These are phyloP conservation scores for Actinomortierella ambigua DNA, from an alignment of 371 early-diverging fungal species.

Conservation along the genomic window DNA sequence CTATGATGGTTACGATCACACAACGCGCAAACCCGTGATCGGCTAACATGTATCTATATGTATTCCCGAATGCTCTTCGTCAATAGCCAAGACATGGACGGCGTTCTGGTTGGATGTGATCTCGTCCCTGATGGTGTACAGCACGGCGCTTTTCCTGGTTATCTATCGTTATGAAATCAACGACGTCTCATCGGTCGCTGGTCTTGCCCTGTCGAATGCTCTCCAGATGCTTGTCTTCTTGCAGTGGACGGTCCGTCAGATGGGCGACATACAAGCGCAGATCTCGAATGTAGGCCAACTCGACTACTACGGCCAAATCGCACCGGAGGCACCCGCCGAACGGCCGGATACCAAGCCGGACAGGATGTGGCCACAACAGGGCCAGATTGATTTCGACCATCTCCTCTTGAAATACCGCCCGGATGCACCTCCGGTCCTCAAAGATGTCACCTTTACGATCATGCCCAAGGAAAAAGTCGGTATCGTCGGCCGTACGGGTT, in stretches of 20 bases:
- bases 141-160: constrained; percentile 61
- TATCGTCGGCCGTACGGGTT: constrained; percentile 74
- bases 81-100: constrained; percentile 50
- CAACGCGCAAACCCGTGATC: too few relatives aligned
- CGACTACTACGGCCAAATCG: constrained; percentile 56
- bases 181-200: constrained; percentile 49
- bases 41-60: too few relatives aligned
- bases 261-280: constrained; percentile 60
- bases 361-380: constrained; percentile 64
- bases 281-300: constrained; percentile 61
- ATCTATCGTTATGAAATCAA: constrained; percentile 18
- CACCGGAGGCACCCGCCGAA: constrained; percentile 52
- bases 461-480: constrained; percentile 72
- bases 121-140: constrained; percentile 60
- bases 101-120: constrained; percentile 67
- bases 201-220: constrained; percentile 71
- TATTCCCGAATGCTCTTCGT: constrained; percentile 25
- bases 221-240: constrained; percentile 71
- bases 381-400: constrained; percentile 26
- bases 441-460: constrained; percentile 63
- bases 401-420: constrained; percentile 58
- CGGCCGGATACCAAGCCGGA: constrained; percentile 39
- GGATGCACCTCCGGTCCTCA: constrained; percentile 62
- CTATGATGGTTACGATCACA: too few relatives aligned
- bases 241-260: constrained; percentile 69